Conservation (phyloP, 2,329 filamentous ascomycete genomes). For the Colletotrichum simmondsii region DNA sequence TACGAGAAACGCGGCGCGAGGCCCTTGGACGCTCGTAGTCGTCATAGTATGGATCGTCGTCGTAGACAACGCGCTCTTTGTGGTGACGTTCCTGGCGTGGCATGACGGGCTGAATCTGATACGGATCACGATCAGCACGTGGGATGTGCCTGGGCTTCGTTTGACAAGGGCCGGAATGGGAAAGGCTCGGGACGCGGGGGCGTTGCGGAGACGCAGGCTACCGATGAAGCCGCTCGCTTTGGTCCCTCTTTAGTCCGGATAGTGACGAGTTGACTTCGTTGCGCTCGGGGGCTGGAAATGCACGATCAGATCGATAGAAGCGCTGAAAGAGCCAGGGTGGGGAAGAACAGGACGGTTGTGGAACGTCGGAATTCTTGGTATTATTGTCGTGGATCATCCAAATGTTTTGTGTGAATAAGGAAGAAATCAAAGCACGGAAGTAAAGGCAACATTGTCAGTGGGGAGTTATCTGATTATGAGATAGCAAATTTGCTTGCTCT, state of each 20-base stretch:
- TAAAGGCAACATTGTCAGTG: not conserved
- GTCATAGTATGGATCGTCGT: conserved; percentile 27
- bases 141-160: not conserved
- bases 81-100: conserved; percentile 22
- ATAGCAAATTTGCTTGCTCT: not conserved
- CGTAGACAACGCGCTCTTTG: conserved; percentile 6
- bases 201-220: not conserved
- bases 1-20: conserved; percentile 18
- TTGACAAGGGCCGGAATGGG: not conserved
- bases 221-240: not conserved
- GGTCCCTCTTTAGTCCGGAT: not conserved
- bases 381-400: not conserved
- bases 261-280: conserved; percentile 10
- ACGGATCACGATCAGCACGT: not conserved
- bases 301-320: not conserved
- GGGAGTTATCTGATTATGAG: conserved; percentile 7
- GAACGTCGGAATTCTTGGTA: not conserved
- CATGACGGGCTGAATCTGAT: conserved; percentile 1
- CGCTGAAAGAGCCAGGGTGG: not conserved
- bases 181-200: not conserved
- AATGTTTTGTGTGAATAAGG: not conserved
- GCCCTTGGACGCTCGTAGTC: conserved; percentile 12
- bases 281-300: not conserved
- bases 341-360: not conserved
- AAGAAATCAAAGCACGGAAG: not conserved